These are phyloP conservation scores for Cladosporium cucumerinum DNA, from an alignment of 2,329 filamentous ascomycete species.

Conservation along the genomic window DNA sequence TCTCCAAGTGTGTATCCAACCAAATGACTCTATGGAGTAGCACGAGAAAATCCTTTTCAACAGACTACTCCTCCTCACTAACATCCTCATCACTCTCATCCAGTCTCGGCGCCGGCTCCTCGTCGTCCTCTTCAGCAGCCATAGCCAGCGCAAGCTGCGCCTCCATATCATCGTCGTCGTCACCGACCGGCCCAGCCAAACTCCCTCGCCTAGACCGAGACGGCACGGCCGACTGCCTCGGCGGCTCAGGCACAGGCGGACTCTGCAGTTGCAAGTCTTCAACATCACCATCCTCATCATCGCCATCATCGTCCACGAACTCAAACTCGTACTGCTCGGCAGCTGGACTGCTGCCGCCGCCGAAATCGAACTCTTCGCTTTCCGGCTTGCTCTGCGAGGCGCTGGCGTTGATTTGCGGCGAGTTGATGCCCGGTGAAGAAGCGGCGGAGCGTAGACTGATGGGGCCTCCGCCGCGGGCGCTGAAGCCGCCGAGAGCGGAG, in stretches of 20 bases:
- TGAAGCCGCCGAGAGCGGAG: slow-evolving; percentile 25
- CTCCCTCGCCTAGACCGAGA: slow-evolving; percentile 18
- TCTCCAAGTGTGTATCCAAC: neutral
- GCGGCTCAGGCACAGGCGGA: slow-evolving; percentile 28
- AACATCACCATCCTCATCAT: slow-evolving; percentile 36
- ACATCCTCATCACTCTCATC: slow-evolving; percentile 45
- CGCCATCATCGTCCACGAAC: slow-evolving; percentile 30
- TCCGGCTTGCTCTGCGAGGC: neutral
- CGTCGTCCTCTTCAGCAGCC: slow-evolving; percentile 34
- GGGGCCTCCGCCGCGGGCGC: slow-evolving; percentile 36
- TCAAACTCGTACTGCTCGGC: slow-evolving; percentile 29
- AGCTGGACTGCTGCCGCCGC: slow-evolving; percentile 14
- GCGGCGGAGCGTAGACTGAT: slow-evolving; percentile 45
- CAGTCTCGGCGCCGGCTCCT: slow-evolving; percentile 24
- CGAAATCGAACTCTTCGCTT: slow-evolving; percentile 8
- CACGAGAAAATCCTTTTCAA: too few relatives aligned
- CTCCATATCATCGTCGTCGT: slow-evolving; percentile 42
- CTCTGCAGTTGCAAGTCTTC: slow-evolving; percentile 31
- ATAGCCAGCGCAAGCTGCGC: slow-evolving; percentile 42
- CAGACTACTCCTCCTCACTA: slow-evolving; percentile 26
- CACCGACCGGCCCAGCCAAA: slow-evolving; percentile 26
- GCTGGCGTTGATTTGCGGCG: slow-evolving; percentile 17
- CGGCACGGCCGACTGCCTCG: slow-evolving; percentile 21
- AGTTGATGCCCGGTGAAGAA: slow-evolving; percentile 32
- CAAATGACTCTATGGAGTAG: neutral